Evolutionary conservation across 2,329 filamentous ascomycete genomes (phyloP).

Genomic region (Magnaporthales sp.): DNA sequence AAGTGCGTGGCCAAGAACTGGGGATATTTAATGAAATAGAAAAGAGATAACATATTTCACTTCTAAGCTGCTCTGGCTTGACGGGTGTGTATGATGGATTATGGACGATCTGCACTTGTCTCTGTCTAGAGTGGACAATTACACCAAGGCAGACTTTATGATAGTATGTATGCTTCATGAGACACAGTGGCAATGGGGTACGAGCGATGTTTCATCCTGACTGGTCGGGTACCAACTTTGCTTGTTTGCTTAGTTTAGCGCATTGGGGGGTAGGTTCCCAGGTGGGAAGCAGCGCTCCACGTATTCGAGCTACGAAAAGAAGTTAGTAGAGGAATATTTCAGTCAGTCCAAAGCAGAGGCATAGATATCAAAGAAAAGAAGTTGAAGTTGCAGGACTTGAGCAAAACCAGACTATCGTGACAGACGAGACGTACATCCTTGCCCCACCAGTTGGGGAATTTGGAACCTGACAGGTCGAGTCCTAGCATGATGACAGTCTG

Average conservation of each 20-base stretch:
- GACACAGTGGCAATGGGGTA: neutral
- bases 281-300: conserved; percentile 19
- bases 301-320: neutral
- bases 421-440: conserved; percentile 13
- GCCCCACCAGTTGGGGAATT: conserved; percentile 21
- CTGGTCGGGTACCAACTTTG: neutral
- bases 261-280: conserved; percentile 12
- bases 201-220: neutral
- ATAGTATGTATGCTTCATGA: too few relatives aligned
- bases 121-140: too few relatives aligned
- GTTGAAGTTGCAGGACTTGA: neutral
- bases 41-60: too few relatives aligned
- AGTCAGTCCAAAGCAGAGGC: too few relatives aligned
- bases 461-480: conserved; percentile 17
- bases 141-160: too few relatives aligned
- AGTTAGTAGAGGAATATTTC: neutral
- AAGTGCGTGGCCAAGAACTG: too few relatives aligned
- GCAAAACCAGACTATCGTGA: neutral
- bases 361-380: neutral
- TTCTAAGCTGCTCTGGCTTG: too few relatives aligned
- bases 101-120: too few relatives aligned
- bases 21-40: too few relatives aligned
- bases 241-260: conserved; percentile 9
- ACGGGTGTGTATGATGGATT: too few relatives aligned
- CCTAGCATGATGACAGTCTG: conserved; percentile 19